Conservation (phyloP, 768 basidiomycete genomes). For the Cantharellus anzutake region DNA sequence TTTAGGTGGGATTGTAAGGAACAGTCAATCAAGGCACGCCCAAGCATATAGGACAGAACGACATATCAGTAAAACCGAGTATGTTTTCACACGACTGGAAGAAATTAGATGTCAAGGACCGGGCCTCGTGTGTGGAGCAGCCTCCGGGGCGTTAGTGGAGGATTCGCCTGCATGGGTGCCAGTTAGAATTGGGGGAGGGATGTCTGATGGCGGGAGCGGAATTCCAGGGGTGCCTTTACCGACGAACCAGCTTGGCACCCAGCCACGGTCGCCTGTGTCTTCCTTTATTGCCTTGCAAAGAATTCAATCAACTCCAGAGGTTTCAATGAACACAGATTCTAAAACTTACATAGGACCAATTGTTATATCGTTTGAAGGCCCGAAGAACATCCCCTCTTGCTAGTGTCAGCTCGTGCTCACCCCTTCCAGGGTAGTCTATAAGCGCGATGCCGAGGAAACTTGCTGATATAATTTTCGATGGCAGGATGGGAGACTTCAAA, state of each 20-base stretch:
- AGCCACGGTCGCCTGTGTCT: constrained; percentile 81
- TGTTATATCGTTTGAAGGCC: constrained; percentile 95
- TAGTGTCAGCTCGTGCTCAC: constrained; percentile 79
- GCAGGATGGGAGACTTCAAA: constrained; percentile 62
- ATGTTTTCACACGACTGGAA: too few species aligned
- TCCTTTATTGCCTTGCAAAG: constrained; percentile 69
- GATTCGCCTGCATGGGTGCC: neutral
- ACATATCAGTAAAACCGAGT: too few species aligned
- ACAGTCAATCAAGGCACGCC: neutral
- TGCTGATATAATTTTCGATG: constrained; percentile 84
- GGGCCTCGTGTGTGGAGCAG: too few species aligned
- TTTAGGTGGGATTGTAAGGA: neutral
- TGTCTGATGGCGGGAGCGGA: neutral
- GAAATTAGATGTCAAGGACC: too few species aligned
- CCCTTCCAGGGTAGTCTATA: constrained; percentile 92
- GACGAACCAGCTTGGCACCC: constrained; percentile 91
- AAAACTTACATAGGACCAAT: constrained; percentile 76
- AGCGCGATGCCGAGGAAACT: constrained; percentile 91
- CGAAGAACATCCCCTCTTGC: constrained; percentile 74
- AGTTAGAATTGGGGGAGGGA: neutral
- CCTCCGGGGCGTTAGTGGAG: neutral
- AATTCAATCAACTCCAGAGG: constrained; percentile 9
- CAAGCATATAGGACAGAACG: too few species aligned
- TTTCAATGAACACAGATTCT: constrained; percentile 1
- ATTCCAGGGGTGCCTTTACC: constrained; percentile 30